A percentile compares a stretch with the other conserved stretches of the same genome.
Evolutionary conservation across 2,329 filamentous ascomycete genomes (phyloP).

Genomic region (Byssothecium circinans): DNA sequence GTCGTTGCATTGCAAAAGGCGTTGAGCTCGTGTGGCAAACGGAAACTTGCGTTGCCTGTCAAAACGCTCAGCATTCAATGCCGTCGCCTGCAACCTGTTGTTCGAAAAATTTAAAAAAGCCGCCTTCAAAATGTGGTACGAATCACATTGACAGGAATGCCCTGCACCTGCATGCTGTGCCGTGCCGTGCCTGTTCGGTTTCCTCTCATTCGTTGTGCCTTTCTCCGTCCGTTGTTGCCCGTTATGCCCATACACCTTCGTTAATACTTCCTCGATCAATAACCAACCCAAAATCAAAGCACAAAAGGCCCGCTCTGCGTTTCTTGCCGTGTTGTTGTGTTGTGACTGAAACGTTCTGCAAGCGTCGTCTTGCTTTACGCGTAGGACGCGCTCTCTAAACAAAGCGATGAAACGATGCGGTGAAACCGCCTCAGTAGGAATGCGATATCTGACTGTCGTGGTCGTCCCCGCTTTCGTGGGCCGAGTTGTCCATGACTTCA

Average conservation of each 20-base stretch:
- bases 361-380: background rate
- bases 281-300: too few species aligned
- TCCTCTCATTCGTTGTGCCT: background rate
- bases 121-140: background rate
- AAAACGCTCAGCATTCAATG: background rate
- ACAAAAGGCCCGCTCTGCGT: background rate
- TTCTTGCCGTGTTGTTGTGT: background rate
- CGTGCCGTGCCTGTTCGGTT: background rate
- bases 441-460: slow-evolving; percentile 28
- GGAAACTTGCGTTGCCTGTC: background rate
- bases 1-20: slow-evolving; percentile 2
- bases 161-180: background rate
- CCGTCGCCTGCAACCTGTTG: background rate
- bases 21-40: background rate
- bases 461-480: slow-evolving; percentile 34
- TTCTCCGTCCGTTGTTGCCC: background rate
- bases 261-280: background rate
- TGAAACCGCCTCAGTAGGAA: slow-evolving; percentile 22
- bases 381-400: background rate
- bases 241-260: background rate
- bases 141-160: background rate
- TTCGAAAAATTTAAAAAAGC: background rate
- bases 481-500: slow-evolving; percentile 39
- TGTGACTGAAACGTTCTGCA: background rate
- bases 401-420: background rate